Evolutionary conservation across 176 grass and related monocot species (phyloP), one percentile per base, ranked within the genome.

Genomic region (Triticum monococcum): DNA sequence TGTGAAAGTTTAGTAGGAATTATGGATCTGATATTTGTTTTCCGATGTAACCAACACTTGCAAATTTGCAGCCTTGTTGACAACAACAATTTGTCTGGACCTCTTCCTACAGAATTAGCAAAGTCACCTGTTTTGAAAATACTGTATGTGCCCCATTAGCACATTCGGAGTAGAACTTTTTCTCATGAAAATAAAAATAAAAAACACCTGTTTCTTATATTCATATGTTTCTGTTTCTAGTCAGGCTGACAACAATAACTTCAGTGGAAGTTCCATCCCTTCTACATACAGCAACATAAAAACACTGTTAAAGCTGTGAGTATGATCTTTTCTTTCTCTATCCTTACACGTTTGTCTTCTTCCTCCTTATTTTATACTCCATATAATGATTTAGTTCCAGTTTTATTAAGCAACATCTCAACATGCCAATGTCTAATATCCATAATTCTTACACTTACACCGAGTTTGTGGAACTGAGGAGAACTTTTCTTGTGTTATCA

Each of bases 201-300:
- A 7, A 32, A 79, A 22, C 22, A 83, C 14, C 3, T 76, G 2
- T 69, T 81, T 78, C 72, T 91, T 83, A 72, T 68, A 83, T 89
- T 85, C 28, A 36, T 77, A 81, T 78, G 16, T 64, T 89, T 79
- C 76, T 68, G 20, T 82, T 88, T 93, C 82, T 92, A 96, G 97
- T 85, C 97, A 99, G 85, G 92, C 93, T 40, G 97, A 99, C 74
- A 92, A 96, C 68, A 99, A 99, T 90, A 93, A 99, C 77, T 94
- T 99, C 84, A 88, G 86, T 30, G 97, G 97, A 79, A 94, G 85
- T 70, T 92, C 92, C 63, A 98, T 96, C 82, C 97, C 94, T 72
- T 12, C 69, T 77, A 92, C 89, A 54, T 99, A 91, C 64, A 69
- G 38, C 75, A 96, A 89, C 75, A 92, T 98, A 75, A 88, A 79